Evolutionary conservation across 192 early-diverging fungal genomes (phyloP), one percentile per base, ranked within the genome.

Genomic region (Dissophora globulifera): DNA sequence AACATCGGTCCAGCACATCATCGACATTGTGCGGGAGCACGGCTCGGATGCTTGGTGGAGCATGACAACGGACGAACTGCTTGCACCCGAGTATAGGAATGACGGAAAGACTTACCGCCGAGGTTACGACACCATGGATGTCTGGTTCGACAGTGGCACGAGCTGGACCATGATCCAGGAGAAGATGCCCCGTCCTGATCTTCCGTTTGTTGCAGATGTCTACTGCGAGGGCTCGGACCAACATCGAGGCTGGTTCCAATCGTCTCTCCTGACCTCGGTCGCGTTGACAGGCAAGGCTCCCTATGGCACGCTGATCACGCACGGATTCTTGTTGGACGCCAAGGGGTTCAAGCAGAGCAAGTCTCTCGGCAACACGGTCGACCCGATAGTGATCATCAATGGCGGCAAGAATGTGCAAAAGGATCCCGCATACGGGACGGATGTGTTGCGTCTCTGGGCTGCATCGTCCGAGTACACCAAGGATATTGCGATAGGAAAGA

Each of bases 101-200:
- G 55, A 83, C 48, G 87, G 88, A 9, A 83, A 82, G 30, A 55
- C 12, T 0, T 92, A 89, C 42, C 68, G 72, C 29, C 79, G 78
- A 48, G 91, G 92, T 15, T 78, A 67, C n/a, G 93, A 94, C 61
- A 94, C 91, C 1, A 93, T 94, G 93, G 93, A 94, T 53, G 93
- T 94, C n/a, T 94, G 93, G 91, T 94, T 94, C 55, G 93, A 94
- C 67, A 91, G 88, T 59, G 93, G 93, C 7, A 89, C 87, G 32
- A 90, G 87, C 40, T 93, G 93, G 93, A 87, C 87, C 42, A 71
- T 87, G 62, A 67, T 94, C 0, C 81, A 84, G 41, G 81, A 72
- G 48, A 69, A 79, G 56, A 69, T 61, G 64, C 54, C 46, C 22
- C 62, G 76, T 11, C 49, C 54, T 48, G 49, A 74, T 25, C 41